These are phyloP conservation scores for Alternaria tenuissima DNA, from an alignment of 2,329 filamentous ascomycete genomes.

Conservation along the genomic window DNA sequence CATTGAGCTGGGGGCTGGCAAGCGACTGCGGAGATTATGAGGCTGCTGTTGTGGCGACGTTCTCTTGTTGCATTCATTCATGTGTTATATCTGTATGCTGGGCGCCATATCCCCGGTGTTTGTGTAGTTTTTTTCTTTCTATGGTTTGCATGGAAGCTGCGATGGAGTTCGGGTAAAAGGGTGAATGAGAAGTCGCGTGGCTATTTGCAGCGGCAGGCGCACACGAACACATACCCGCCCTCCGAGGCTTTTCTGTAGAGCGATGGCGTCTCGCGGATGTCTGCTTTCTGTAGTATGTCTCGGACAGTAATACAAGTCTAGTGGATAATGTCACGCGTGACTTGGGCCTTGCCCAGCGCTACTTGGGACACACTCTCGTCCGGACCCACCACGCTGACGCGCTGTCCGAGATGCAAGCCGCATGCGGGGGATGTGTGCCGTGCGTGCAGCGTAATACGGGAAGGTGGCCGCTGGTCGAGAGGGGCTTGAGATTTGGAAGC, in stretches of 20 bases:
- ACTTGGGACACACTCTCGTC: not conserved
- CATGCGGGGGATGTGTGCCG: conserved; percentile 16
- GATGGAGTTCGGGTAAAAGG: conserved; percentile 16
- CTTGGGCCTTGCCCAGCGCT: too few relatives aligned
- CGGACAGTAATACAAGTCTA: not conserved
- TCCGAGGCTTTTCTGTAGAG: not conserved
- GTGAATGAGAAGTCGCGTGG: conserved; percentile 6
- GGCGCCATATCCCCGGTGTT: conserved; percentile 34
- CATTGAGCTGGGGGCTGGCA: conserved; percentile 48
- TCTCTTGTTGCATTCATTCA: conserved; percentile 30
- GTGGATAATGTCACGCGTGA: not conserved
- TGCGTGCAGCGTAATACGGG: conserved; percentile 7
- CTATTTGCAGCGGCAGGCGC: conserved; percentile 6
- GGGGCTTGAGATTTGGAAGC: too few relatives aligned
- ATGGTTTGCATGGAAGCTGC: not conserved
- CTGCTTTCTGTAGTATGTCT: not conserved
- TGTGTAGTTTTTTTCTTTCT: not conserved
- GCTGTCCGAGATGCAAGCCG: not conserved
- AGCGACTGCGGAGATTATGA: conserved; percentile 45
- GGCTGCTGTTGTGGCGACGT: not conserved
- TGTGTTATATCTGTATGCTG: conserved; percentile 27
- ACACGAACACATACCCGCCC: conserved; percentile 3
- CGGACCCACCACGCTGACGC: not conserved
- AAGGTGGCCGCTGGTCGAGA: not conserved
- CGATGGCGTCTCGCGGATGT: not conserved